Base-by-base conservation (phyloP, 148 eudicot species). In the Rheum nobile region DNA sequence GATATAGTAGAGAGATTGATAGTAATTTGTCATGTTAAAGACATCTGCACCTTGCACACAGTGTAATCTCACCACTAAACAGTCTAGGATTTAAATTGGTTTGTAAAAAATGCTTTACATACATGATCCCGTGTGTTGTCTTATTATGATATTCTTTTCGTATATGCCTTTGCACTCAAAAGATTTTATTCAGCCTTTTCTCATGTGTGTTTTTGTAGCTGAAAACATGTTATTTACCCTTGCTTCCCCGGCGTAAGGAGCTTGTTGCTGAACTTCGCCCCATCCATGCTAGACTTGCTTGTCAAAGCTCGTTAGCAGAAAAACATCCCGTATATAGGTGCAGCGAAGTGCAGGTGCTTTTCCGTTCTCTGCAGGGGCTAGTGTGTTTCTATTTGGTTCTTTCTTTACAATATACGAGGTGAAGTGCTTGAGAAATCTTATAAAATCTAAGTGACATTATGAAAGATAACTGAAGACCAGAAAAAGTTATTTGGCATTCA, bases 321-420 rank as follows among this genome's bases (percentile, higher is more conserved):
- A 87, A 78, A 76, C 89, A 83, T 77, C 97, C 98, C 57, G 93
- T 95, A 37, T 86, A 90, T 74, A 85, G 77, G 74, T 91, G 90
- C 83, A 90, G 79, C 72, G 93, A 87, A 79, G 84, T 71, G 69
- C 97, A 95, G 98, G 98, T 95, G 84, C 52, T 41, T 71, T 44
- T 65, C 39, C 12, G 5, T 7, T 55, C 63, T 24, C 63, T 24
- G 4, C 13, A 24, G 31, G 31, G n/a, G 8, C 31, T 22, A 2
- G 1, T 55, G 29, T 9, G 12, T 24, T 55, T 55, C 22, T 61
- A 31, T 28, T 26, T 61, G 68, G 12, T 61, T 14, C 37, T 29
- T 61, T 61, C 21, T 61, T 29, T 61, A 28, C 12, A 29, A 61
- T 31, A 26, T 29, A 2, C 8, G 37, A 61, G 37, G 16, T 26